Evolutionary conservation across 495 filamentous ascomycete species (phyloP).

Genomic region (Podospora tetraspora): DNA sequence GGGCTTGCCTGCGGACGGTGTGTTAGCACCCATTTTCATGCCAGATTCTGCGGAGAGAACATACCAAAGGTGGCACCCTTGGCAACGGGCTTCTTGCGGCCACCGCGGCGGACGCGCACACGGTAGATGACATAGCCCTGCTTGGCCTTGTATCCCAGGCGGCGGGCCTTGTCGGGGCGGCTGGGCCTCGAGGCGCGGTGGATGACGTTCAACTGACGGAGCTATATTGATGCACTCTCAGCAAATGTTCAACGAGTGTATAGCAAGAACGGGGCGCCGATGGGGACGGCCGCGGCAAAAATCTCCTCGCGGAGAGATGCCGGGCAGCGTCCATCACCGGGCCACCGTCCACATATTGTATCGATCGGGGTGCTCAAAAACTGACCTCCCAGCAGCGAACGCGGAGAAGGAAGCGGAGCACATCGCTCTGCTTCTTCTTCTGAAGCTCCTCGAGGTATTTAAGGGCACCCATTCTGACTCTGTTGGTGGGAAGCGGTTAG

Average conservation of each 20-base stretch:
- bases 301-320: not conserved
- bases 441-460: slow-evolving; percentile 99
- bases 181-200: slow-evolving; percentile 97
- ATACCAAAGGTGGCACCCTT: slow-evolving; percentile 99
- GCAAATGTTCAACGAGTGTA: slow-evolving; percentile 99
- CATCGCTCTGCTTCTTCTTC: slow-evolving; percentile 99
- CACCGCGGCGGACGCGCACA: slow-evolving; percentile 93
- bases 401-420: slow-evolving; percentile 97
- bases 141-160: slow-evolving; percentile 99
- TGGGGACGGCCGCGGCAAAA: not conserved
- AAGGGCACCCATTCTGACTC: slow-evolving; percentile 78
- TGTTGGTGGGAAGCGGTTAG: slow-evolving; percentile 11
- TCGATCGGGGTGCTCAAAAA: slow-evolving; percentile 42
- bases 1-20: slow-evolving; percentile 70
- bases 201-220: slow-evolving; percentile 97
- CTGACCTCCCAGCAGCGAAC: slow-evolving; percentile 99
- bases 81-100: slow-evolving; percentile 87
- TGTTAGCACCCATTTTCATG: slow-evolving; percentile 19
- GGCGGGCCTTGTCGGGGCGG: slow-evolving; percentile 98
- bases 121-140: slow-evolving; percentile 99
- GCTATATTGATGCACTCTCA: slow-evolving; percentile 99
- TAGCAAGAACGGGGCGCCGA: slow-evolving; percentile 58
- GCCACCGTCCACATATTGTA: slow-evolving; percentile 28
- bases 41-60: slow-evolving; percentile 19
- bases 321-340: slow-evolving; percentile 4